These are phyloP conservation scores for Macaranga tanarius DNA, from an alignment of 441 rosid species.

Conservation along the genomic window DNA sequence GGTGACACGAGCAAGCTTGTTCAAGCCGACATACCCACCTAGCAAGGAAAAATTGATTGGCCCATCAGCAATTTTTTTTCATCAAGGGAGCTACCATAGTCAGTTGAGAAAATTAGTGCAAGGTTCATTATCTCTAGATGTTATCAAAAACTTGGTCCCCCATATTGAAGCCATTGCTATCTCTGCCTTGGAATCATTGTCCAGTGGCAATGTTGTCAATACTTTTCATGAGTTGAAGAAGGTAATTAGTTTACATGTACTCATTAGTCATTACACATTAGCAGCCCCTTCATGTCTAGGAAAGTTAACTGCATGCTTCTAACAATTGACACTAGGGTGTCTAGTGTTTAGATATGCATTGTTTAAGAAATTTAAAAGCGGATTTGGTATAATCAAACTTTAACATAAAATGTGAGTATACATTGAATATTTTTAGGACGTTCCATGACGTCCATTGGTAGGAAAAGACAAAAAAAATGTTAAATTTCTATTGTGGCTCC, in stretches of 20 bases:
- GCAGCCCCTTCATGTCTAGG: no score
- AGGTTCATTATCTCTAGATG: conserved; percentile 52
- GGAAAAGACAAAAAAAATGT: no score
- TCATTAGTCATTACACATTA: conserved; percentile 24
- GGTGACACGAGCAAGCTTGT: conserved; percentile 71
- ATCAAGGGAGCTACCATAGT: conserved; percentile 74
- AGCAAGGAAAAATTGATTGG: conserved; percentile 90
- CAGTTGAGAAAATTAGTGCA: conserved; percentile 73
- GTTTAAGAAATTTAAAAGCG: no score
- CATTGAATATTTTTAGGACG: no score
- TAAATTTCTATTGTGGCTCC: no score
- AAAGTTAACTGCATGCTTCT: no score
- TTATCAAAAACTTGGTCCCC: conserved; percentile 57
- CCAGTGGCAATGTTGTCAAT: conserved; percentile 38
- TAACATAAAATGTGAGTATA: no score
- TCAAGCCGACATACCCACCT: conserved; percentile 89
- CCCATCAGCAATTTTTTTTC: conserved; percentile 78
- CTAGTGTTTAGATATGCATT: no score
- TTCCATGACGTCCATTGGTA: no score
- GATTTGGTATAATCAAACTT: no score
- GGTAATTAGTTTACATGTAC: conserved; percentile 32
- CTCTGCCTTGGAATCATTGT: conserved; percentile 62
- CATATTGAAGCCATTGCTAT: conserved; percentile 55
- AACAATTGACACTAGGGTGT: no score
- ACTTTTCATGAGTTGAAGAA: conserved; percentile 83